Evolutionary conservation across 257 asterid species (phyloP).

Genomic region (Anisodus acutangulus): DNA sequence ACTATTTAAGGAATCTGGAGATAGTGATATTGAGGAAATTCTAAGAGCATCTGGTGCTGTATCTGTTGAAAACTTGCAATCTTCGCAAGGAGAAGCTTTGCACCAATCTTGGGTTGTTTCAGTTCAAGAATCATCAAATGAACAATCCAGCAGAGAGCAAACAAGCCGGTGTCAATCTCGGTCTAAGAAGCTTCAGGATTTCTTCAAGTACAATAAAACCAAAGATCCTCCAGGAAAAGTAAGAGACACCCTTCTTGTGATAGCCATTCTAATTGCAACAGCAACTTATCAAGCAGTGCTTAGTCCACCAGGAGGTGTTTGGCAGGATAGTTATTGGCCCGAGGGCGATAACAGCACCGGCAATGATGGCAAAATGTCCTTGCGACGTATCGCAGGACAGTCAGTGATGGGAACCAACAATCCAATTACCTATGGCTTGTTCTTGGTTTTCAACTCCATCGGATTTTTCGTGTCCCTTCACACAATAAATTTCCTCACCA

Average conservation of each 20-base stretch:
- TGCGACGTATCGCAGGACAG: constrained; percentile 45
- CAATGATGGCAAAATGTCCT: neutral
- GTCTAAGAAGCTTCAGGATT: constrained; percentile 28
- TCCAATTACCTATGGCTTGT: constrained; percentile 9
- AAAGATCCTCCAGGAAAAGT: constrained; percentile 51
- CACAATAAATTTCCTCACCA: constrained; percentile 45
- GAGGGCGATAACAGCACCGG: neutral
- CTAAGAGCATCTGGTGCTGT: constrained; percentile 30
- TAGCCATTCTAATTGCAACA: constrained; percentile 51
- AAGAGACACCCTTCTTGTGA: constrained; percentile 50
- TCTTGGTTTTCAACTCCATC: constrained; percentile 47
- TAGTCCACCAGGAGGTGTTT: constrained; percentile 65
- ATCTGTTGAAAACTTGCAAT: constrained; percentile 9
- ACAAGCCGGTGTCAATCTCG: neutral
- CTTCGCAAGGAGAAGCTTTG: neutral
- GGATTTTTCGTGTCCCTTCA: constrained; percentile 54
- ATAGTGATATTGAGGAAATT: constrained; percentile 34
- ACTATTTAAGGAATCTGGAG: constrained; percentile 28
- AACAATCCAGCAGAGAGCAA: neutral
- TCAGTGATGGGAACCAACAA: constrained; percentile 49
- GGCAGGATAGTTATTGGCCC: constrained; percentile 50
- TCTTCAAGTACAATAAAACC: constrained; percentile 38
- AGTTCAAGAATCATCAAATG: constrained; percentile 13
- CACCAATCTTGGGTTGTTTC: neutral
- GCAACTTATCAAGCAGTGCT: constrained; percentile 61